Evolutionary conservation across 805 yeast species (phyloP).

Genomic region (Schizosaccharomyces pombe): DNA sequence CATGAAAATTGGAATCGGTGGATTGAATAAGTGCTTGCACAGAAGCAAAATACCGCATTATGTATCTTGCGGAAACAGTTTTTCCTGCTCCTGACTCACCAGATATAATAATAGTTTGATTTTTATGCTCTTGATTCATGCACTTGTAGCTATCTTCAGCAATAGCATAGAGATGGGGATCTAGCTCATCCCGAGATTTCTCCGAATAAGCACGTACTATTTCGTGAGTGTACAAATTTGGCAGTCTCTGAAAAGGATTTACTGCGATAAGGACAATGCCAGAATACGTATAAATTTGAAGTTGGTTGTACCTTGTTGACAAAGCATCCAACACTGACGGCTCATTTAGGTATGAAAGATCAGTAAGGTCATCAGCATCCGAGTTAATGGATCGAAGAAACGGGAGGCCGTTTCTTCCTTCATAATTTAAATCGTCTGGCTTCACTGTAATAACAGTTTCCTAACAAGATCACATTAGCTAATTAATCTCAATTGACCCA

Average conservation of each 20-base stretch:
- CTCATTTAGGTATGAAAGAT: slow-evolving; percentile 76
- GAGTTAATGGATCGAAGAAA: background rate
- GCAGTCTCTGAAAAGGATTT: slow-evolving; percentile 83
- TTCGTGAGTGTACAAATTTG: slow-evolving; percentile 72
- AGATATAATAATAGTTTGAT: slow-evolving; percentile 87
- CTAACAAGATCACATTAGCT: background rate
- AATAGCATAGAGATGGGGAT: slow-evolving; percentile 90
- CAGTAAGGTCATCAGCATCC: slow-evolving; percentile 77
- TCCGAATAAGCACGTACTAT: slow-evolving; percentile 90
- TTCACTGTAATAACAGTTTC: slow-evolving; percentile 5
- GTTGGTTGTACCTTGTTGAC: slow-evolving; percentile 64
- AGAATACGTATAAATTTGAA: slow-evolving; percentile 81
- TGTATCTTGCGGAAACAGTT: slow-evolving; percentile 88
- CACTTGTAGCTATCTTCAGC: slow-evolving; percentile 84
- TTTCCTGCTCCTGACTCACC: slow-evolving; percentile 99
- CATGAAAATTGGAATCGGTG: slow-evolving; percentile 9
- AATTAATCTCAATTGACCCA: background rate
- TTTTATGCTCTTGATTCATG: slow-evolving; percentile 63
- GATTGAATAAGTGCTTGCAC: slow-evolving; percentile 35
- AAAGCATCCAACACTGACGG: slow-evolving; percentile 93
- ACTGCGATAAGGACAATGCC: slow-evolving; percentile 93
- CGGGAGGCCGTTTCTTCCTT: background rate
- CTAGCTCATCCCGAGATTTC: slow-evolving; percentile 76
- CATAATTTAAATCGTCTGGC: slow-evolving; percentile 8
- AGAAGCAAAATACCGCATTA: slow-evolving; percentile 91